A percentile compares a stretch with the other conserved stretches of the same genome.
Evolutionary conservation across 2,329 filamentous ascomycete genomes (phyloP).

Genomic region (Intubia oerlemansii): DNA sequence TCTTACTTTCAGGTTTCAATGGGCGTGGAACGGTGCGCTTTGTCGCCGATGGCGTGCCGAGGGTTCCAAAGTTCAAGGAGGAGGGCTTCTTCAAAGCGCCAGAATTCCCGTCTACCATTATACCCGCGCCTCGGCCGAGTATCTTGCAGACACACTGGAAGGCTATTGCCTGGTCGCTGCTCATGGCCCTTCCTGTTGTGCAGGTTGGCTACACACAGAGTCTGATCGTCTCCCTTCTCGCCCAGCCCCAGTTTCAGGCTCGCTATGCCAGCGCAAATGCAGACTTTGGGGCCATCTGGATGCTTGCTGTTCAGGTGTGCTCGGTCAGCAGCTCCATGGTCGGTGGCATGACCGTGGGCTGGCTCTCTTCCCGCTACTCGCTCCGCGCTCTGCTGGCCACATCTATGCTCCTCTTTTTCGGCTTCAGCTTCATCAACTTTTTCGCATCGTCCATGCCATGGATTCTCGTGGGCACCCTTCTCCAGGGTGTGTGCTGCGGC

Average conservation of each 20-base stretch:
- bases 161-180: slow-evolving; percentile 7
- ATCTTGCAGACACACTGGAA: slow-evolving; percentile 4
- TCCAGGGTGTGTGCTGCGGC: slow-evolving; percentile 8
- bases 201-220: slow-evolving; percentile 9
- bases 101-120: too few species aligned
- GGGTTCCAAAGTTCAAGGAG: too few species aligned
- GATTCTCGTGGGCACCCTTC: slow-evolving; percentile 7
- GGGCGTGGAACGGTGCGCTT: too few species aligned
- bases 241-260: slow-evolving; percentile 9
- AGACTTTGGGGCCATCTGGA: slow-evolving; percentile 7
- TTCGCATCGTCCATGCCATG: slow-evolving; percentile 7
- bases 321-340: slow-evolving; percentile 7
- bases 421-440: slow-evolving; percentile 7
- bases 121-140: too few species aligned
- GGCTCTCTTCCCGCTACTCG: slow-evolving; percentile 6
- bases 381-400: slow-evolving; percentile 4
- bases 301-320: slow-evolving; percentile 8
- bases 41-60: too few species aligned
- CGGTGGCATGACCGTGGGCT: slow-evolving; percentile 7
- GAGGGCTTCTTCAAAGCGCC: too few species aligned
- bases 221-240: slow-evolving; percentile 9
- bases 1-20: too few species aligned
- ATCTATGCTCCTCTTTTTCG: slow-evolving; percentile 4
- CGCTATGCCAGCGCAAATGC: slow-evolving; percentile 9
- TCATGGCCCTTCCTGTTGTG: slow-evolving; percentile 8